A percentile compares a stretch with the other conserved stretches of the same genome.
Conservation (phyloP, 2,329 filamentous ascomycete species). For the Chaetothyriales sp. region DNA sequence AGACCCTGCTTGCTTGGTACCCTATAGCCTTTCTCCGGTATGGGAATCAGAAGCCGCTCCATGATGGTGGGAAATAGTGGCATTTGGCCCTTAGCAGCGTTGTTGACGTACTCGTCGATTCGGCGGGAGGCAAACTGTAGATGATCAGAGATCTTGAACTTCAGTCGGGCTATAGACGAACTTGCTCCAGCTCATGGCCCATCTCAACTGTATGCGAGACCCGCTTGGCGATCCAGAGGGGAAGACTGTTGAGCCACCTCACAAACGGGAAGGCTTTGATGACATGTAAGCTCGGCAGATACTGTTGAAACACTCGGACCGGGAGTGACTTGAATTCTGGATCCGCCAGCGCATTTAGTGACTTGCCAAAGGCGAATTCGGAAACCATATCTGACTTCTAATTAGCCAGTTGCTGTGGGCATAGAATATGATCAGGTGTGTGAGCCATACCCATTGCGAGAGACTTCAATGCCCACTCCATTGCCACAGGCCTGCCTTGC, state of each 20-base stretch:
- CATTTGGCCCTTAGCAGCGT: neutral
- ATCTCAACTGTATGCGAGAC: too few species aligned
- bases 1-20: slow-evolving; percentile 9
- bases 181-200: slow-evolving; percentile 1
- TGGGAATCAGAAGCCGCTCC: slow-evolving; percentile 7
- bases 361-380: slow-evolving; percentile 8
- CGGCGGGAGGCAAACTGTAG: too few species aligned
- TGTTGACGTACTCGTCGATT: neutral
- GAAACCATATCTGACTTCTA: slow-evolving; percentile 6
- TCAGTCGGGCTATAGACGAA: too few species aligned
- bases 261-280: slow-evolving; percentile 4
- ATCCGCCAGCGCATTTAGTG: slow-evolving; percentile 4
- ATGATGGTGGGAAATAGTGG: slow-evolving; percentile 9
- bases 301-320: neutral
- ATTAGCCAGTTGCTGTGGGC: too few species aligned
- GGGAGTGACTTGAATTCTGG: slow-evolving; percentile 2
- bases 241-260: slow-evolving; percentile 2
- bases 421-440: too few species aligned
- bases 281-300: neutral
- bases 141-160: slow-evolving; percentile 1
- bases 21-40: slow-evolving; percentile 12
- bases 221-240: too few species aligned
- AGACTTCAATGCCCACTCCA: too few species aligned
- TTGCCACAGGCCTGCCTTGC: too few species aligned
- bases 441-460: too few species aligned